These are phyloP conservation scores for Trichoderma citrinoviride DNA, from an alignment of 2,329 filamentous ascomycete genomes.

Conservation along the genomic window DNA sequence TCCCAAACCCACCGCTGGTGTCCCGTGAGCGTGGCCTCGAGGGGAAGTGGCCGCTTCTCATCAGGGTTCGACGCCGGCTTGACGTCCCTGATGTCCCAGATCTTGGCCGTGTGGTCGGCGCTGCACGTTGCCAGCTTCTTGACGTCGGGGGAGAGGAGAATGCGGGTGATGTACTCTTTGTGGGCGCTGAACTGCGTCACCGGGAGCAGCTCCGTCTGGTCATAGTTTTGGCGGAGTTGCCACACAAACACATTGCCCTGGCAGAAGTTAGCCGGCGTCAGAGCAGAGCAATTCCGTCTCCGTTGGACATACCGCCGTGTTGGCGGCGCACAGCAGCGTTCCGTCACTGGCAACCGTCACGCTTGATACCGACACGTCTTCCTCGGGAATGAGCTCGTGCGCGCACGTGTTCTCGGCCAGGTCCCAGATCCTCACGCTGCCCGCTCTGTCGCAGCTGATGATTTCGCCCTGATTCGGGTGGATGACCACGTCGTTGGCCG, in stretches of 20 bases:
- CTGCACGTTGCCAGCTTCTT: conserved; percentile 93
- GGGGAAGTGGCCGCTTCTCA: conserved; percentile 62
- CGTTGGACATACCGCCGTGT: conserved; percentile 66
- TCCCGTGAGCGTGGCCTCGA: conserved; percentile 82
- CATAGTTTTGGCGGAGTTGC: conserved; percentile 81
- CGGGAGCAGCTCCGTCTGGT: conserved; percentile 79
- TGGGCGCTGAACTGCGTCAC: conserved; percentile 88
- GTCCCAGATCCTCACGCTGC: conserved; percentile 94
- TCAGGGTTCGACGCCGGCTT: conserved; percentile 42
- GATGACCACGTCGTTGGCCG: conserved; percentile 98
- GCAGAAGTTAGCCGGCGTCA: not conserved
- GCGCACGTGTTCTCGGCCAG: conserved; percentile 95
- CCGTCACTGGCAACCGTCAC: conserved; percentile 96
- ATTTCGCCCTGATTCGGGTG: conserved; percentile 98
- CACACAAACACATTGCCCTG: conserved; percentile 97
- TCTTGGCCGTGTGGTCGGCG: conserved; percentile 89
- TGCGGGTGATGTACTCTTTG: conserved; percentile 87
- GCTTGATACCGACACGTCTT: conserved; percentile 88
- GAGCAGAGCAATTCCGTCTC: not conserved
- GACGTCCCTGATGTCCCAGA: conserved; percentile 86
- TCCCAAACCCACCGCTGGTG: conserved; percentile 98
- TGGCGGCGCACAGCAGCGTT: conserved; percentile 86
- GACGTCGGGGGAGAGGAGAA: conserved; percentile 88
- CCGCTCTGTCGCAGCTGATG: conserved; percentile 90
- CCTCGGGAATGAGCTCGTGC: conserved; percentile 93